phyloP scores from a whole-genome alignment of 345 rosid genomes.

The Gossypium stocksii region DNA sequence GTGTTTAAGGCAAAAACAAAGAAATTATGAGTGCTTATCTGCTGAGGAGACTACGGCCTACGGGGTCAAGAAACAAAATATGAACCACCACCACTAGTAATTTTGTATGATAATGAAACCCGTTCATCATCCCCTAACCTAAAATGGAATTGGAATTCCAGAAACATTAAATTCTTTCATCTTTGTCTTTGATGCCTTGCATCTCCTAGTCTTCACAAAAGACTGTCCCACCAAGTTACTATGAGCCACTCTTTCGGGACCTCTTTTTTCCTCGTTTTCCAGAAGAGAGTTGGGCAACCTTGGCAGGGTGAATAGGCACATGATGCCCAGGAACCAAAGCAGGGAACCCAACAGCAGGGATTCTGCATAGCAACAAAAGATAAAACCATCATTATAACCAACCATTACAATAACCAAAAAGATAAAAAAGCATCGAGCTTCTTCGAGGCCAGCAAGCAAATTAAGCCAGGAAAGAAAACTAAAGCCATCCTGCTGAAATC shows the following conservation, averaged over 20 bases:
- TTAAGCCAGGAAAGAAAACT: too few species aligned
- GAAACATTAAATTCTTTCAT: conserved; percentile 32
- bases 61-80: neutral
- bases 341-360: conserved; percentile 99
- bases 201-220: conserved; percentile 39
- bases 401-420: too few species aligned
- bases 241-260: conserved; percentile 39
- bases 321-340: conserved; percentile 92
- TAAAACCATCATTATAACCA: too few species aligned
- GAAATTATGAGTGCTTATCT: neutral
- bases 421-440: too few species aligned
- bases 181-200: conserved; percentile 69
- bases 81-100: neutral
- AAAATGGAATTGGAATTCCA: conserved; percentile 17
- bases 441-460: too few species aligned
- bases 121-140: neutral
- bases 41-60: too few species aligned
- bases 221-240: conserved; percentile 25
- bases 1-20: neutral
- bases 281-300: conserved; percentile 22
- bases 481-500: neutral
- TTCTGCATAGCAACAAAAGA: conserved; percentile 39
- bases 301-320: conserved; percentile 58
- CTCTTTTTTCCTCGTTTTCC: conserved; percentile 39
- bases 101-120: neutral